A percentile compares a stretch with the other conserved stretches of the same genome.
These are phyloP conservation scores for Stereocaulon alpinum DNA, from an alignment of 495 filamentous ascomycete species.

Conservation along the genomic window DNA sequence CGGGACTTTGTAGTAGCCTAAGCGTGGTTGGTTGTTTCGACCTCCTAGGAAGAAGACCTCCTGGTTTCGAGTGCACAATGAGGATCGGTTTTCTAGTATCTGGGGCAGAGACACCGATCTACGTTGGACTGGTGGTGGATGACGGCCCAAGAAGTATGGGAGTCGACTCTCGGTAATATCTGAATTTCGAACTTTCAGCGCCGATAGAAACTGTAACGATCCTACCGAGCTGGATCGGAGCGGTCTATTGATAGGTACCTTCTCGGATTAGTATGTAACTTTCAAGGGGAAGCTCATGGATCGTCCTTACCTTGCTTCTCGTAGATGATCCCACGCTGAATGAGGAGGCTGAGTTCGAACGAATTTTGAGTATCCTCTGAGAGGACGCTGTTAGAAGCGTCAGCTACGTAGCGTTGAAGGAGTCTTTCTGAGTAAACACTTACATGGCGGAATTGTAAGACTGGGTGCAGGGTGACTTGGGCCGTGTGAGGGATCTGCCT, in stretches of 20 bases:
- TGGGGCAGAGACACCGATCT: conserved; percentile 2
- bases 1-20: conserved; percentile 1
- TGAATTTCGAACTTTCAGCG: neutral
- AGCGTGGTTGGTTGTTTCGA: neutral
- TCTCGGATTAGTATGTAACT: too few species aligned
- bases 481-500: too few species aligned
- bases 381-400: too few species aligned
- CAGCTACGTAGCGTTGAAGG: too few species aligned
- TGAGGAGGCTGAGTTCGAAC: neutral
- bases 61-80: neutral
- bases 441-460: too few species aligned
- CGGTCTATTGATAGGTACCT: too few species aligned
- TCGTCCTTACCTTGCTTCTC: too few species aligned
- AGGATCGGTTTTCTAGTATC: neutral
- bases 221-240: neutral
- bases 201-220: neutral
- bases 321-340: too few species aligned
- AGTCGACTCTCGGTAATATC: neutral
- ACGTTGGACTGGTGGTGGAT: conserved; percentile 3
- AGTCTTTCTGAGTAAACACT: too few species aligned
- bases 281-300: too few species aligned
- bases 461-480: too few species aligned
- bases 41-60: neutral
- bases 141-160: conserved; percentile 7
- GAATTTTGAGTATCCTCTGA: neutral